Conservation (phyloP, 768 basidiomycete genomes). For the Exsudoporus frostii region DNA sequence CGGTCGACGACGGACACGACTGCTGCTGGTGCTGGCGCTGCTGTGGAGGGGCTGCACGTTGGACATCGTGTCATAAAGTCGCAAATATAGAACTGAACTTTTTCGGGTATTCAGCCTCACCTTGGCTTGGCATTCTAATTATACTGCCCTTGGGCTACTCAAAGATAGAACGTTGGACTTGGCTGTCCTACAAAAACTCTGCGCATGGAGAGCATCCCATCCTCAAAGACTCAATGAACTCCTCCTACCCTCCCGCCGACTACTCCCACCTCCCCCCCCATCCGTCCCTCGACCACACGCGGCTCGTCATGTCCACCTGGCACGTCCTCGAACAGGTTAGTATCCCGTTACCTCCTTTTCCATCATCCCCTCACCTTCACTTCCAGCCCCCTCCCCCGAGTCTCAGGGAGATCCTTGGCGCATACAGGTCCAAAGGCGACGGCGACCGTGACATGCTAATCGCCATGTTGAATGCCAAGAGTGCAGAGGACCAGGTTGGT, state of each 20-base stretch:
- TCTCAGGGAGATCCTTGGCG: constrained; percentile 81
- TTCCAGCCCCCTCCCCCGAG: constrained; percentile 71
- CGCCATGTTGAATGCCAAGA: constrained; percentile 88
- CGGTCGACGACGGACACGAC: neutral
- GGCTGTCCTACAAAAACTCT: constrained; percentile 42
- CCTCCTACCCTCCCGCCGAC: constrained; percentile 19
- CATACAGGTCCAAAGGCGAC: constrained; percentile 82
- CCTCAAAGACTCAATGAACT: constrained; percentile 27
- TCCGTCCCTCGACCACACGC: constrained; percentile 22
- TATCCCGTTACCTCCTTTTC: neutral
- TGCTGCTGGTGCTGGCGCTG: neutral
- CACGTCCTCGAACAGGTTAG: constrained; percentile 46
- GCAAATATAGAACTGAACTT: constrained; percentile 21
- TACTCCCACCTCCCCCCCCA: constrained; percentile 13
- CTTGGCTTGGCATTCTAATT: constrained; percentile 45
- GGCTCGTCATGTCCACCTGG: constrained; percentile 44
- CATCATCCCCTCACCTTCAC: neutral
- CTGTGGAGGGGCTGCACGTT: neutral
- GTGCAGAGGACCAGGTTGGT: constrained; percentile 87
- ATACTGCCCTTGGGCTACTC: constrained; percentile 34
- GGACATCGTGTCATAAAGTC: constrained; percentile 6
- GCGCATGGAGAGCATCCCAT: constrained; percentile 19
- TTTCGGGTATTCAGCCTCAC: constrained; percentile 36
- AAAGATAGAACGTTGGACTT: constrained; percentile 48
- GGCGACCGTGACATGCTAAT: constrained; percentile 91